Evolutionary conservation across 176 grass and related monocot genomes (phyloP), one percentile per base, ranked within the genome.

Genomic region (Saccharum officinarum): DNA sequence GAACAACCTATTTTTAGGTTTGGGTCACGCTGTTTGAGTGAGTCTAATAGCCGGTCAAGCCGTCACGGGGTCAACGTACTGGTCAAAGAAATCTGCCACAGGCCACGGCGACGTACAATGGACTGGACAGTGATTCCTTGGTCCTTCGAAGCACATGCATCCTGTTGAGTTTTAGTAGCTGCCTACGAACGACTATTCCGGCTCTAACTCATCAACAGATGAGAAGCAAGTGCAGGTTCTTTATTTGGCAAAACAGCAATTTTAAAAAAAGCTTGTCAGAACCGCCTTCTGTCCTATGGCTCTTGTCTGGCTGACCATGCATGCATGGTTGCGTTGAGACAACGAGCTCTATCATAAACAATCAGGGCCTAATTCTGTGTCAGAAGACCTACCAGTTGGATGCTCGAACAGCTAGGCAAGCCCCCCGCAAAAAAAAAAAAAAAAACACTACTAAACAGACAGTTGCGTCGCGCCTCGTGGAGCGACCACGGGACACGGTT

Each of bases 341-440:
- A 57, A 22, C 54, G n/a, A n/a, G 20, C n/a, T 13, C 69, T 38
- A 72, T 11, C 20, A 47, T 41, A 79, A 79, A 54, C 37, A 80
- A 84, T 26, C 13, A 6, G 10, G n/a, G 9, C 9, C 33, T 9
- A 12, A 8, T 80, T 47, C 70, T 20, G 38, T 54, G 16, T 54
- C 46, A 45, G 69, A 45, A 57, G 36, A 84, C 36, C 67, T 72
- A 73, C 81, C 78, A 14, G 44, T 66, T 73, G 67, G 36, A 77
- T 28, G 41, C 41, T 72, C 9, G 20, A 45, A 17, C 76, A 59
- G 45, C 37, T 66, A 31, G 81, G 11, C 45, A 84, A 46, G 40
- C 39, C n/a, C 6, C 14, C 1, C 4, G 3, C n/a, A n/a, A 37
- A 37, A 37, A 23, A 23, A n/a, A 61, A 1, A 62, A 30, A 14